phyloP scores from a whole-genome alignment of 371 early-diverging fungal genomes.

The Lichtheimia corymbifera region DNA sequence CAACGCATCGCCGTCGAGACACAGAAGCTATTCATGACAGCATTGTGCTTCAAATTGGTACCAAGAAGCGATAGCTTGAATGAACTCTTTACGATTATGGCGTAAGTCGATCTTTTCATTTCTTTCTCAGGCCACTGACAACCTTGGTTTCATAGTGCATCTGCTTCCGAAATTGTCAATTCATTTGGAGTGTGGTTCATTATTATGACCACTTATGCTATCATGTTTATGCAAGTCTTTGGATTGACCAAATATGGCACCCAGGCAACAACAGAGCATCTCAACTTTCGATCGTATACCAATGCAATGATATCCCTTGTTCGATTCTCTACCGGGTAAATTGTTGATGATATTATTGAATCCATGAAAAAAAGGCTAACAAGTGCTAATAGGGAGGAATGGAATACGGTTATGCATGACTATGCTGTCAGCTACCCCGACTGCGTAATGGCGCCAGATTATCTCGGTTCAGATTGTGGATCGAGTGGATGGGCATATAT shows the following conservation, averaged over 20 bases:
- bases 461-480: constrained; percentile 68
- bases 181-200: constrained; percentile 70
- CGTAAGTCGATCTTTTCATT: constrained; percentile 37
- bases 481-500: constrained; percentile 60
- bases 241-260: constrained; percentile 66
- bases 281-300: constrained; percentile 63
- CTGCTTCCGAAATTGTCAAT: constrained; percentile 60
- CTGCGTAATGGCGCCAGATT: constrained; percentile 56
- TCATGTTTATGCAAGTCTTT: constrained; percentile 74
- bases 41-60: constrained; percentile 61
- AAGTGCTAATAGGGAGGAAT: constrained; percentile 60
- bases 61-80: constrained; percentile 64
- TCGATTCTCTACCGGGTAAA: constrained; percentile 70
- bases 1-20: constrained; percentile 50
- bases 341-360: neutral
- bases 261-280: constrained; percentile 51
- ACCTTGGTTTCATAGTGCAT: constrained; percentile 32
- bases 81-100: constrained; percentile 66
- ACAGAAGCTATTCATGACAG: constrained; percentile 65
- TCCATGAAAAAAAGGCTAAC: neutral
- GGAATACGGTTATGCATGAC: constrained; percentile 75
- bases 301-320: constrained; percentile 61
- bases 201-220: constrained; percentile 63
- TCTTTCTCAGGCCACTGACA: constrained; percentile 4
- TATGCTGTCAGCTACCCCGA: constrained; percentile 60